Base-by-base conservation (phyloP, 2,329 filamentous ascomycete genomes). In the Aspergillus sp. region DNA sequence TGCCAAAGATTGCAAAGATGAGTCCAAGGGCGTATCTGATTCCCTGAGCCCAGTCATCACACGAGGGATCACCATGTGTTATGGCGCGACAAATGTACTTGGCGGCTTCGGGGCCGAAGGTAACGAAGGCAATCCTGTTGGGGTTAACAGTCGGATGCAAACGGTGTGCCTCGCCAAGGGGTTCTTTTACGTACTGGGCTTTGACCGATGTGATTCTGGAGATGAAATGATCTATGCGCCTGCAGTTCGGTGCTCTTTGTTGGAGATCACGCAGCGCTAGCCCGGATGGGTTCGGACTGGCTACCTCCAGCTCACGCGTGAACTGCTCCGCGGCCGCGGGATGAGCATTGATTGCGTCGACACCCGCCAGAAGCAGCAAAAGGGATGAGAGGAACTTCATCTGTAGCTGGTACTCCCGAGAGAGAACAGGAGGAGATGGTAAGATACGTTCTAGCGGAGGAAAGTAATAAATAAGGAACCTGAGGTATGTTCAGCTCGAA, bases 281-380 rank as follows among this genome's bases (percentile, higher is more conserved):
- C 12, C 51, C 51, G 4, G 51, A 53, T n/a, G 6, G 16, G n/a
- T 42, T 39, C 18, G 51, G 51, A 24, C 51, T 53, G 2, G 51
- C 51, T 39, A 53, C 51, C 31, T 53, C 51, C 31, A 53, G 51
- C 51, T 53, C 51, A 53, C 51, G 3, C 18, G 51, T 39, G 20
- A 53, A 53, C n/a, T 22, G 31, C n/a, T 53, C 18, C n/a, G 2
- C 26, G 31, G 51, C 31, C 11, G 31, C 20, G 1, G 31, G 51
- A 53, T 53, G 20, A 24, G n/a, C 9, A 22, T 53, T 53, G 31
- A 53, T 22, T 36, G 51, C 51, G 12, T 53, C 31, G 51, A 18
- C 31, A 24, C 51, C 32, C 1, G 29, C 31, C 31, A 53, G 51
- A 42, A 42, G 51, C n/a, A 53, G 31, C 31, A 53, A 53, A 22